Percentiles rank a stretch among this genome's conserved stretches.
Conservation (phyloP, 129 eudicot species). For the Oenanthe sinensis region DNA sequence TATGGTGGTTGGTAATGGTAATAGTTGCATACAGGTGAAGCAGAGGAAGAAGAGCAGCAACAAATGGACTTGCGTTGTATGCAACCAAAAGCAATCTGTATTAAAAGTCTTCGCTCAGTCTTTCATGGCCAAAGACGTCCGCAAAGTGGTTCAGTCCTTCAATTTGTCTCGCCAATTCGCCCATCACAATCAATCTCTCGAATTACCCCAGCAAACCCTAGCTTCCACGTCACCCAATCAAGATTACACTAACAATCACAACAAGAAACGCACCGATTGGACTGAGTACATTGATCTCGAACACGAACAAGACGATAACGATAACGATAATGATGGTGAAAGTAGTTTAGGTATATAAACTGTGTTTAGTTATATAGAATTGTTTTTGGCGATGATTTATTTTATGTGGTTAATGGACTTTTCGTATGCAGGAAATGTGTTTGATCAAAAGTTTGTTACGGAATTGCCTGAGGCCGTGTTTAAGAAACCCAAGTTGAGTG, state of each 20-base stretch:
- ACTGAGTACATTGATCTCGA: constrained; percentile 46
- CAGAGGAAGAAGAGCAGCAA: constrained; percentile 93
- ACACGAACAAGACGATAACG: not conserved
- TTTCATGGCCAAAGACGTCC: constrained; percentile 71
- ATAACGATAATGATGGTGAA: constrained; percentile 9
- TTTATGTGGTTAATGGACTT: not conserved
- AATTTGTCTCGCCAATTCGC: constrained; percentile 67
- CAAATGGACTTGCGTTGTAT: constrained; percentile 80
- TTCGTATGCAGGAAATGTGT: constrained; percentile 37
- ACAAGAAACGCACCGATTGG: constrained; percentile 63
- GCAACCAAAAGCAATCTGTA: constrained; percentile 75
- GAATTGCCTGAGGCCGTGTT: constrained; percentile 54
- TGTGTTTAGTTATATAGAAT: not conserved
- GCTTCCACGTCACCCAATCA: constrained; percentile 14
- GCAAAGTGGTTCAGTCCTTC: constrained; percentile 60
- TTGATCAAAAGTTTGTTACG: constrained; percentile 56
- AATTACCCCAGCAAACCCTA: constrained; percentile 1
- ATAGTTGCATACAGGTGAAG: constrained; percentile 49
- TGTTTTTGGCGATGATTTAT: not conserved
- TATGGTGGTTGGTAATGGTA: not conserved
- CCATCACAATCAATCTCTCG: constrained; percentile 19
- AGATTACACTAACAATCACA: constrained; percentile 6
- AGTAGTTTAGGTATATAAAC: constrained; percentile 14
- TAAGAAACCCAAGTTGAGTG: constrained; percentile 47
- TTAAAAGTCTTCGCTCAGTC: constrained; percentile 57